phyloP scores from a whole-genome alignment of 441 rosid species.

The Jatropha multifida region DNA sequence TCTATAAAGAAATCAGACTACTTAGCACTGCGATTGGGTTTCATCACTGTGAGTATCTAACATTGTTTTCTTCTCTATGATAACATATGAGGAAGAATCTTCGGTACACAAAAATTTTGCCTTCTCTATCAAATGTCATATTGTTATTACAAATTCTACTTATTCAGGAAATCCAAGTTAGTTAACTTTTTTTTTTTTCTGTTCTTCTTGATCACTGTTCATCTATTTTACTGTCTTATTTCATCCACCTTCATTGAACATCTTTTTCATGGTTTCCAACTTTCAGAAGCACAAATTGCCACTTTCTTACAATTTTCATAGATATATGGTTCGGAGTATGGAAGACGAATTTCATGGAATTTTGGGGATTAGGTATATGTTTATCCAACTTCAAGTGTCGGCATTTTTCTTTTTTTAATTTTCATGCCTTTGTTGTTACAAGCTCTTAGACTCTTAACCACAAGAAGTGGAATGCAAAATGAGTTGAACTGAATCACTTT shows the following conservation, averaged over 20 bases:
- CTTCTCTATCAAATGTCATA: too few relatives aligned
- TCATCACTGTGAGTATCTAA: constrained; percentile 69
- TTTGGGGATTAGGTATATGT: constrained; percentile 74
- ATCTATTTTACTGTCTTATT: neutral
- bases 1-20: constrained; percentile 81
- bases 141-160: too few relatives aligned
- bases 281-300: constrained; percentile 90
- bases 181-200: too few relatives aligned
- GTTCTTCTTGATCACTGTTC: too few relatives aligned
- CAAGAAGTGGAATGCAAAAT: neutral
- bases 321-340: constrained; percentile 95
- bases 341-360: constrained; percentile 96
- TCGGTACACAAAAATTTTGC: too few relatives aligned
- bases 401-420: neutral
- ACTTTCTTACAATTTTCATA: constrained; percentile 80
- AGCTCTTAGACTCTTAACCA: neutral
- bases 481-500: constrained; percentile 21
- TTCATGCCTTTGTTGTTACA: neutral
- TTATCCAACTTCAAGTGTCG: neutral
- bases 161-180: too few relatives aligned
- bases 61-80: neutral
- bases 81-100: too few relatives aligned
- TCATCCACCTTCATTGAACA: constrained; percentile 11
- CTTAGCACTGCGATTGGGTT: constrained; percentile 81
- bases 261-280: constrained; percentile 17